phyloP scores from a whole-genome alignment of 106 monocot species.

The Acorus gramineus region DNA sequence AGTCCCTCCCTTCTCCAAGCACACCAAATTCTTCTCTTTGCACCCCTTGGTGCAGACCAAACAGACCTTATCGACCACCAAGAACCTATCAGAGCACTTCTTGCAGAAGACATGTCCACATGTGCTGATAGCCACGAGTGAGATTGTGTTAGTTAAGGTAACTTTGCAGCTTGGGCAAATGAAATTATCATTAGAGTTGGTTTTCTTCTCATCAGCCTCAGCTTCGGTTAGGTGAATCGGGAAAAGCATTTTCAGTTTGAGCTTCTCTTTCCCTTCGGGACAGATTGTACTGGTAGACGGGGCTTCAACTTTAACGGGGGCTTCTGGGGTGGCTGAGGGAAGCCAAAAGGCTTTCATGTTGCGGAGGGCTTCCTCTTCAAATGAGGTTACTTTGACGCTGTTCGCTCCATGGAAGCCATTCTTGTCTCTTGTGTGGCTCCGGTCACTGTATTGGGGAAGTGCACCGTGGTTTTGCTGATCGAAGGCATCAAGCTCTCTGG shows the following conservation, averaged over 20 bases:
- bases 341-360: slow-evolving; percentile 99
- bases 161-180: slow-evolving; percentile 92
- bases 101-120: slow-evolving; percentile 97
- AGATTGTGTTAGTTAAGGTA: slow-evolving; percentile 70
- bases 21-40: slow-evolving; percentile 62
- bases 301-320: slow-evolving; percentile 49
- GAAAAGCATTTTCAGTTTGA: slow-evolving; percentile 76
- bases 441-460: slow-evolving; percentile 62
- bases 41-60: slow-evolving; percentile 64
- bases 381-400: slow-evolving; percentile 89
- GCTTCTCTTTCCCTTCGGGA: slow-evolving; percentile 93
- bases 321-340: slow-evolving; percentile 93
- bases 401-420: slow-evolving; percentile 87
- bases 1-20: slow-evolving; percentile 85
- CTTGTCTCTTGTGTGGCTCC: slow-evolving; percentile 24
- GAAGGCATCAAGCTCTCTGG: slow-evolving; percentile 68
- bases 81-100: slow-evolving; percentile 71
- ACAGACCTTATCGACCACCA: slow-evolving; percentile 63
- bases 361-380: slow-evolving; percentile 92
- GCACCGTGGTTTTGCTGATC: slow-evolving; percentile 94
- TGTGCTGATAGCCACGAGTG: slow-evolving; percentile 64
- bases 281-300: slow-evolving; percentile 65
- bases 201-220: slow-evolving; percentile 3
- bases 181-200: slow-evolving; percentile 27
- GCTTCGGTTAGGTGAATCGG: slow-evolving; percentile 66